phyloP scores from a whole-genome alignment of 192 early-diverging fungal genomes.

The Podila minutissima region DNA sequence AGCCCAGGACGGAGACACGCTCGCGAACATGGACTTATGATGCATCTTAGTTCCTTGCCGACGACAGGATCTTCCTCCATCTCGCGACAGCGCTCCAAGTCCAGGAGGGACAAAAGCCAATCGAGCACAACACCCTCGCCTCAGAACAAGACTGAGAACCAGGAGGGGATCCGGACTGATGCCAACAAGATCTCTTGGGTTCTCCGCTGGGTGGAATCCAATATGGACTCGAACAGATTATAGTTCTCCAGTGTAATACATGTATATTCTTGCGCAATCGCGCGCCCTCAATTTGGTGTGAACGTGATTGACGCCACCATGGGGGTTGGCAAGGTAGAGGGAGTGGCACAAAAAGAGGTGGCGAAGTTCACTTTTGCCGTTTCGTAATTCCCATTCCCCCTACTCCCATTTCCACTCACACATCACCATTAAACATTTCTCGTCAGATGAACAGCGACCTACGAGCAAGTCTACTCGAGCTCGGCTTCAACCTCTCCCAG shows the following conservation, averaged over 20 bases:
- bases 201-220: slow-evolving; percentile 28
- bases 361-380: neutral
- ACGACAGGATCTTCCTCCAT: neutral
- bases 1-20: slow-evolving; percentile 24
- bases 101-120: neutral
- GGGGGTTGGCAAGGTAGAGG: neutral
- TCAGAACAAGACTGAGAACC: neutral
- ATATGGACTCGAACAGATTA: slow-evolving; percentile 4
- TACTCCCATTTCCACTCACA: neutral
- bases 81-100: neutral
- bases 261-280: too few relatives aligned
- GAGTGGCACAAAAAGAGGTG: neutral
- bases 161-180: slow-evolving; percentile 20
- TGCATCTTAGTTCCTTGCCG: slow-evolving; percentile 12
- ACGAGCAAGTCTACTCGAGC: slow-evolving; percentile 29
- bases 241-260: too few relatives aligned
- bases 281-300: too few relatives aligned
- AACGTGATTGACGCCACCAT: too few relatives aligned
- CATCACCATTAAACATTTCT: too few relatives aligned
- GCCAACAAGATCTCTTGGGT: slow-evolving; percentile 29
- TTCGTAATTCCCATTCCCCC: too few relatives aligned
- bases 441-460: slow-evolving; percentile 39
- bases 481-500: slow-evolving; percentile 43
- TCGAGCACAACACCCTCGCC: neutral
- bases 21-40: slow-evolving; percentile 31